Conservation (phyloP, 1,284 basidiomycete species). For the Trametes polyzona region DNA sequence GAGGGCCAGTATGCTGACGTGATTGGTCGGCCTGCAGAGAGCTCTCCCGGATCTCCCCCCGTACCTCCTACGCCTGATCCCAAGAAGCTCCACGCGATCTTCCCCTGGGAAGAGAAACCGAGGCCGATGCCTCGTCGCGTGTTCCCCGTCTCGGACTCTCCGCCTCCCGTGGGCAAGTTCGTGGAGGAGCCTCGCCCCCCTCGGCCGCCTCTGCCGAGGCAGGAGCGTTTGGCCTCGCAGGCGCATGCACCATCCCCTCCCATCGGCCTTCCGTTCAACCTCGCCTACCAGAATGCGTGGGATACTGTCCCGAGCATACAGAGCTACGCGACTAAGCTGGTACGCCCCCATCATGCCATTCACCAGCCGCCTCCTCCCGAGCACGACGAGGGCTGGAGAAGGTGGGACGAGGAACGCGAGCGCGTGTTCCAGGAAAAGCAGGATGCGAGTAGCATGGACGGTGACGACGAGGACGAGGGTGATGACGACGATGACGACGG, state of each 20-base stretch:
- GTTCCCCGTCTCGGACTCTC: conserved; percentile 74
- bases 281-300: conserved; percentile 82
- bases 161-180: conserved; percentile 54
- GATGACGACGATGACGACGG: conserved; percentile 57
- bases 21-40: conserved; percentile 43
- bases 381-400: conserved; percentile 47
- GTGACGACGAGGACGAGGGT: conserved; percentile 83
- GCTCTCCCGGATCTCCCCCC: conserved; percentile 21
- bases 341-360: conserved; percentile 50
- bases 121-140: conserved; percentile 70
- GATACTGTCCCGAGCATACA: conserved; percentile 80
- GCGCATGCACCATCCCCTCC: conserved; percentile 33
- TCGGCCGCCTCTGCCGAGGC: conserved; percentile 4
- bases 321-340: conserved; percentile 70
- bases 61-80: conserved; percentile 65
- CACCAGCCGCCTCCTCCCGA: conserved; percentile 50
- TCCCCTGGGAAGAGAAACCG: conserved; percentile 89
- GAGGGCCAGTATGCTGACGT: conserved; percentile 70
- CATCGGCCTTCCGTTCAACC: conserved; percentile 53
- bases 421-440: conserved; percentile 54
- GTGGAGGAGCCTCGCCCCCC: conserved; percentile 34
- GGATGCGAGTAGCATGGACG: conserved; percentile 77
- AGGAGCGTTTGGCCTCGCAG: conserved; percentile 6
- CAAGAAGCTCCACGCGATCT: conserved; percentile 77
- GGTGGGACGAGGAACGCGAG: conserved; percentile 42